Evolutionary conservation across 306 rosid genomes (phyloP).

Genomic region (Inga oerstediana): DNA sequence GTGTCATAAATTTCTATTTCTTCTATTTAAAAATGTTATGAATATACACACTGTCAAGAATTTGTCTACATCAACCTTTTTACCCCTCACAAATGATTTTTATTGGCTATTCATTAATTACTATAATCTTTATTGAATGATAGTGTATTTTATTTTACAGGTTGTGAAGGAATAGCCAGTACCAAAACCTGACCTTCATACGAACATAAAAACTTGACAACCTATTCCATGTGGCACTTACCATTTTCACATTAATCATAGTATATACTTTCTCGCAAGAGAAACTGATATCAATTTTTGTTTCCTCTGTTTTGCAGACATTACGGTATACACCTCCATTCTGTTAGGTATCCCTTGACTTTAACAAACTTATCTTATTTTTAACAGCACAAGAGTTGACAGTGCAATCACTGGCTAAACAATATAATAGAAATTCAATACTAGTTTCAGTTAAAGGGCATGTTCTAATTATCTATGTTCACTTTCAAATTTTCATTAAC

Average conservation of each 20-base stretch:
- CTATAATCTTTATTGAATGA: not conserved
- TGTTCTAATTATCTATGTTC: not conserved
- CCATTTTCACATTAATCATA: not conserved
- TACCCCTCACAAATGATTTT: not conserved
- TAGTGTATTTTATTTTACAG: too few species aligned
- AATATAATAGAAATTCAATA: not conserved
- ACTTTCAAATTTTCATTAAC: not conserved
- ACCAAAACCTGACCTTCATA: too few species aligned
- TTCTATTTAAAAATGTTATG: too few species aligned
- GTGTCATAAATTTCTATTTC: too few species aligned
- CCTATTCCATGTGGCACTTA: not conserved
- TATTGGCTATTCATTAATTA: not conserved
- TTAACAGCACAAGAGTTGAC: not conserved
- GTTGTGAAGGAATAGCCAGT: not conserved
- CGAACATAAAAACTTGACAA: too few species aligned
- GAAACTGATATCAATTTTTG: not conserved
- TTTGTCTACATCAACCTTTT: not conserved
- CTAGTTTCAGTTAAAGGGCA: not conserved
- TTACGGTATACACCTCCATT: rapidly evolving
- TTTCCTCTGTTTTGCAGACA: not conserved
- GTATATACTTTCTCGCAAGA: not conserved
- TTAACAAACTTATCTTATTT: too few species aligned
- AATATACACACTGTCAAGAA: too few species aligned
- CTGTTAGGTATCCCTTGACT: not conserved
- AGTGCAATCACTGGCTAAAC: not conserved